Percentiles rank a stretch among this genome's conserved stretches.
Evolutionary conservation across 345 rosid species (phyloP).

Genomic region (Anacardium occidentale): DNA sequence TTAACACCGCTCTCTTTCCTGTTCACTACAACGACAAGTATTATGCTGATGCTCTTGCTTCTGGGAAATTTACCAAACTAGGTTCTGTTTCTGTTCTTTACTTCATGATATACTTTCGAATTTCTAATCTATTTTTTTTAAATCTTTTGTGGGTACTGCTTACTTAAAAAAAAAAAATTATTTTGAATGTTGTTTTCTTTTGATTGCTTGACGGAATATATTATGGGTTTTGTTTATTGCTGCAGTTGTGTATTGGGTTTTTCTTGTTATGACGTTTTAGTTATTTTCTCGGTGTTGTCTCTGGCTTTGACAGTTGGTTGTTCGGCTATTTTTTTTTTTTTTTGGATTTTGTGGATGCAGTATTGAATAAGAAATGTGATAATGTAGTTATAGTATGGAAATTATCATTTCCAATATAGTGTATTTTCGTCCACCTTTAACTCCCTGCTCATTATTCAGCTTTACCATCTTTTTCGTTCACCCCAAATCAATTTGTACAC

Average conservation of each 20-base stretch:
- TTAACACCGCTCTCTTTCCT: constrained; percentile 86
- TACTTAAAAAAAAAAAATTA: too few relatives aligned
- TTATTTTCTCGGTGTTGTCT: background rate
- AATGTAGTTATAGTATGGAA: background rate
- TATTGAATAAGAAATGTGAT: background rate
- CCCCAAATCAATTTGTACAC: background rate
- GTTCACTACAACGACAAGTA: constrained; percentile 94
- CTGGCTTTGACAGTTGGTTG: background rate
- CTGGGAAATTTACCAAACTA: constrained; percentile 89
- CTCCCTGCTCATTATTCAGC: background rate
- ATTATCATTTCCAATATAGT: too few relatives aligned
- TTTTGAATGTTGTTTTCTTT: background rate
- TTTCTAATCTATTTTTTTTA: background rate
- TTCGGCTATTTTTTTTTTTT: background rate
- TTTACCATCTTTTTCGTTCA: background rate
- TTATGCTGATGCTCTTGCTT: constrained; percentile 78
- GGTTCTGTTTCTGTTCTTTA: constrained; percentile 36
- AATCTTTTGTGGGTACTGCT: background rate
- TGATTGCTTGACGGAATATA: background rate
- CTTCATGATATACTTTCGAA: background rate
- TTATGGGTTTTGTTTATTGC: background rate
- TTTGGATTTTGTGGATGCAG: background rate
- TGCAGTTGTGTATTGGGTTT: background rate
- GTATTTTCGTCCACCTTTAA: background rate
- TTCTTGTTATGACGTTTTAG: background rate